Evolutionary conservation across 73 alveolate species (phyloP).

Genomic region (Paramecium caudatum): DNA sequence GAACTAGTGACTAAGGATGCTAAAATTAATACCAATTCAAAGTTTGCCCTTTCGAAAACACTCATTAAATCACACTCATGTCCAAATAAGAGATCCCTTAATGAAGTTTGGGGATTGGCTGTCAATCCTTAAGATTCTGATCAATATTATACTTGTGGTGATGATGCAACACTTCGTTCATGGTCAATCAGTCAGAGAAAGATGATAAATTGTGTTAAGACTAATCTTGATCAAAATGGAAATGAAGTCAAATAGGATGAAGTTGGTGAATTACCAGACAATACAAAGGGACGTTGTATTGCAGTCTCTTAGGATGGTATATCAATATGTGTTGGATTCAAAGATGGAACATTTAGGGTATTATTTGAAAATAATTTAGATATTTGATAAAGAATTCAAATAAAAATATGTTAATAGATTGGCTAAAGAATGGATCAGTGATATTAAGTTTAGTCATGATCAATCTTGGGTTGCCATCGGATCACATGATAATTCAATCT

Average conservation of each 20-base stretch:
- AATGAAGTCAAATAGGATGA: constrained; percentile 68
- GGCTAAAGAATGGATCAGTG: constrained; percentile 87
- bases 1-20: constrained; percentile 81
- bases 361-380: not conserved
- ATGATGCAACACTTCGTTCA: constrained; percentile 90
- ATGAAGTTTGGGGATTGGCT: constrained; percentile 92
- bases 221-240: constrained; percentile 70
- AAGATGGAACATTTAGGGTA: constrained; percentile 94
- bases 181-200: constrained; percentile 80
- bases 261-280: constrained; percentile 78
- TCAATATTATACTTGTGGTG: constrained; percentile 80
- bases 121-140: constrained; percentile 79
- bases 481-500: constrained; percentile 93
- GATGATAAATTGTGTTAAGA: constrained; percentile 59
- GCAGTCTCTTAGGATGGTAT: constrained; percentile 95
- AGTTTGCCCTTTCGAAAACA: constrained; percentile 65
- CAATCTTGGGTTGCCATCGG: constrained; percentile 92
- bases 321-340: constrained; percentile 94
- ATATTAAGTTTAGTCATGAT: constrained; percentile 97
- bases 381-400: constrained; percentile 82
- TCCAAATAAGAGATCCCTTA: constrained; percentile 79
- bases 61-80: constrained; percentile 76
- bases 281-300: constrained; percentile 87
- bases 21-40: constrained; percentile 51
- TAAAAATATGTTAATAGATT: constrained; percentile 15